Evolutionary conservation across 2,329 filamentous ascomycete species (phyloP).

Genomic region (Coleophoma crateriformis): DNA sequence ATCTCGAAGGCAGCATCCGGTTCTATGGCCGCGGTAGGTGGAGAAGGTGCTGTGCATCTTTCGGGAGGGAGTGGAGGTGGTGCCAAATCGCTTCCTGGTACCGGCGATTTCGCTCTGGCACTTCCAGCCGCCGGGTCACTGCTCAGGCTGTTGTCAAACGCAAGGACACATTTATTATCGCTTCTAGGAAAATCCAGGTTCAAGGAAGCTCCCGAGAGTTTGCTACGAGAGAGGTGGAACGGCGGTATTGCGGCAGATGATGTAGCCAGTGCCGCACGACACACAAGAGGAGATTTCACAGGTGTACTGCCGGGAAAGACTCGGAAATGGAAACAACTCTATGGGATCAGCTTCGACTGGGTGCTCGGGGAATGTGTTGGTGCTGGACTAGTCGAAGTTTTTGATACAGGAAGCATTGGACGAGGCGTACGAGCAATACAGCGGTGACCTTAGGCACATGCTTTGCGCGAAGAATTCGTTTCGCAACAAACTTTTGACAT

Average conservation of each 20-base stretch:
- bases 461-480: no score
- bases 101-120: slow-evolving; percentile 45
- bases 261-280: slow-evolving; percentile 39
- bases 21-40: slow-evolving; percentile 63
- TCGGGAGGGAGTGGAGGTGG: slow-evolving; percentile 46
- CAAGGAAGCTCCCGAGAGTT: slow-evolving; percentile 56
- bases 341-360: slow-evolving; percentile 67
- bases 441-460: no score
- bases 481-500: no score
- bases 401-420: slow-evolving; percentile 71
- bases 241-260: slow-evolving; percentile 50
- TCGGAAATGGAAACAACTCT: slow-evolving; percentile 65
- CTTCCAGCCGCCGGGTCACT: slow-evolving; percentile 63
- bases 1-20: slow-evolving; percentile 64
- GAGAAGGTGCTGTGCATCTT: slow-evolving; percentile 56
- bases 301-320: slow-evolving; percentile 56
- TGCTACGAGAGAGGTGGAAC: slow-evolving; percentile 65
- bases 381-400: slow-evolving; percentile 64
- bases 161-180: slow-evolving; percentile 54
- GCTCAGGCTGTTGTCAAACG: slow-evolving; percentile 57
- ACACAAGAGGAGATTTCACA: slow-evolving; percentile 46
- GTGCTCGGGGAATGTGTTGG: slow-evolving; percentile 66
- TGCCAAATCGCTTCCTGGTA: slow-evolving; percentile 14
- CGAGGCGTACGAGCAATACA: slow-evolving; percentile 47
- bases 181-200: slow-evolving; percentile 54